These are phyloP conservation scores for Microdochium bolleyi DNA, from an alignment of 2,329 filamentous ascomycete species.

Conservation along the genomic window DNA sequence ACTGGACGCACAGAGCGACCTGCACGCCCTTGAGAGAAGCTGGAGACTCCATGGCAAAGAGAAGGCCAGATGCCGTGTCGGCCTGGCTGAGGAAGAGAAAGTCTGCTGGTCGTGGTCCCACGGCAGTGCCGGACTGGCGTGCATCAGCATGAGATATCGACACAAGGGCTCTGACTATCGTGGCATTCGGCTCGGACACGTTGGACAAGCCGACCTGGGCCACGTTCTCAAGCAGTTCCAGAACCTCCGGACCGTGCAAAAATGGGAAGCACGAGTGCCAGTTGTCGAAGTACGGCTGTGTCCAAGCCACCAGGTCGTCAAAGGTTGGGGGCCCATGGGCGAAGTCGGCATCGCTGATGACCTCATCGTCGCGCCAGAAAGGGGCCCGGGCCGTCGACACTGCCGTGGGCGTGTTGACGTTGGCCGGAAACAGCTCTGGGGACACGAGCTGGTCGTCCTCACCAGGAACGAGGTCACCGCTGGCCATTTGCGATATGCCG, in stretches of 20 bases:
- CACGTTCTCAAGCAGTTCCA: conserved; percentile 35
- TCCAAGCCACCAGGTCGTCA: conserved; percentile 40
- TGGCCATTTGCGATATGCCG: conserved; percentile 19
- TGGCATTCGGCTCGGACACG: conserved; percentile 25
- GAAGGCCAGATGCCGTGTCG: conserved; percentile 39
- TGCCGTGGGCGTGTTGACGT: conserved; percentile 7
- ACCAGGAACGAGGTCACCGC: conserved; percentile 40
- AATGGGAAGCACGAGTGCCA: conserved; percentile 52
- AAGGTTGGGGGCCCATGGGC: conserved; percentile 19
- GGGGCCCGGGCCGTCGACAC: conserved; percentile 10
- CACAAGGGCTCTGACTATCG: conserved; percentile 38
- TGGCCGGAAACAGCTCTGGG: conserved; percentile 6
- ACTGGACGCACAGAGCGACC: conserved; percentile 41
- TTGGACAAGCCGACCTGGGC: conserved; percentile 21
- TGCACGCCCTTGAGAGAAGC: conserved; percentile 39
- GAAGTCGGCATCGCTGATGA: conserved; percentile 4
- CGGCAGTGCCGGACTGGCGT: conserved; percentile 26
- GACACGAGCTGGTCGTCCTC: conserved; percentile 42
- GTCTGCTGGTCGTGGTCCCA: conserved; percentile 25
- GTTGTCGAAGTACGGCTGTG: conserved; percentile 44
- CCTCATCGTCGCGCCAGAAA: conserved; percentile 28
- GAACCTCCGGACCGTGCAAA: conserved; percentile 42
- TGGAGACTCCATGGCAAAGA: conserved; percentile 35
- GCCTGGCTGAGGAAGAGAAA: conserved; percentile 40
- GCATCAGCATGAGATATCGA: conserved; percentile 46